phyloP scores from a whole-genome alignment of 176 grass and related monocot genomes.

The Aegilops bicornis region DNA sequence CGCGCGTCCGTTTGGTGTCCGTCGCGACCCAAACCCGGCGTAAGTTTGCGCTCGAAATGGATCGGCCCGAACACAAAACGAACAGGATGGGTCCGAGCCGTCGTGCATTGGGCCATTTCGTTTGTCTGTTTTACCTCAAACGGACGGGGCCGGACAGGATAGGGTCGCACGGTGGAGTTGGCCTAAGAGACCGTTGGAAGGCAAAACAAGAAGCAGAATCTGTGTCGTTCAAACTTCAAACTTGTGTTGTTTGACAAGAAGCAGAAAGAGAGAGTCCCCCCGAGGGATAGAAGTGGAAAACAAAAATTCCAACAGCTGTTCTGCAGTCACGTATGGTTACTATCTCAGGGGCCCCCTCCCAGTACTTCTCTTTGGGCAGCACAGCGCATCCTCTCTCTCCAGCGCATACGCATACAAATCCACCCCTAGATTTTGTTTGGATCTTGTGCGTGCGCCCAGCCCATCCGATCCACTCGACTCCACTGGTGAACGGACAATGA shows the following conservation, averaged over 20 bases:
- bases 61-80: too few species aligned
- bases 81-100: too few species aligned
- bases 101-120: too few species aligned
- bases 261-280: background rate
- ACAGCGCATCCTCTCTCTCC: background rate
- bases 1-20: too few species aligned
- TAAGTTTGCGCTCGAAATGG: too few species aligned
- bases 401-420: slow-evolving; percentile 36
- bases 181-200: background rate
- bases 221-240: background rate
- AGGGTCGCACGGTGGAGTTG: too few species aligned
- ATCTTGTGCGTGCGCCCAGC: slow-evolving; percentile 48
- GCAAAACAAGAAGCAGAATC: background rate
- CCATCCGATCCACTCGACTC: background rate
- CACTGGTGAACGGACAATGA: slow-evolving; percentile 49
- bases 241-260: background rate
- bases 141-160: too few species aligned
- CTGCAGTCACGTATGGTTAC: slow-evolving; percentile 58
- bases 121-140: too few species aligned
- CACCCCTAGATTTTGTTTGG: slow-evolving; percentile 86
- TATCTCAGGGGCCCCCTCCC: slow-evolving; percentile 20
- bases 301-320: slow-evolving; percentile 41
- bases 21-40: too few species aligned
- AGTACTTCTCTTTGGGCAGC: slow-evolving; percentile 54
- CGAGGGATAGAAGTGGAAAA: background rate